A percentile compares a stretch with the other conserved stretches of the same genome.
Conservation (phyloP, 495 filamentous ascomycete genomes). For the Penicillium ochrochloron region DNA sequence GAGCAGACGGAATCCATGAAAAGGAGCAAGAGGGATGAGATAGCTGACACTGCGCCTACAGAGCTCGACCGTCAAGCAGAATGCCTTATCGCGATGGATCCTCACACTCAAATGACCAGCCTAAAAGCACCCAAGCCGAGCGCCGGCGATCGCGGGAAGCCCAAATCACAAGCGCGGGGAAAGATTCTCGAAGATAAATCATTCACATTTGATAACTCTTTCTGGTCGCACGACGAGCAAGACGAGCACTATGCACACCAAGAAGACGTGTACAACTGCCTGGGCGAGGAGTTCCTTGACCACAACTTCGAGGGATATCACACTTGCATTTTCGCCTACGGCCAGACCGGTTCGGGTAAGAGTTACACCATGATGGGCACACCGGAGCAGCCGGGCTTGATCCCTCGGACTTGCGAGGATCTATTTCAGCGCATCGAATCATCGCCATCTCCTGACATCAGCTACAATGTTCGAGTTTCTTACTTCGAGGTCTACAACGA, state of each 20-base stretch:
- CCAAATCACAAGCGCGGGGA: slow-evolving; percentile 66
- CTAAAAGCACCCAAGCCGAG: slow-evolving; percentile 67
- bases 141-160: slow-evolving; percentile 65
- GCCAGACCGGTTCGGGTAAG: slow-evolving; percentile 97
- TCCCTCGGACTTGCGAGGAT: slow-evolving; percentile 96
- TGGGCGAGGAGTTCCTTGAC: slow-evolving; percentile 97
- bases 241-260: slow-evolving; percentile 84
- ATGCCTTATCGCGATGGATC: slow-evolving; percentile 91
- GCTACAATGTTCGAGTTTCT: slow-evolving; percentile 93
- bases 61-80: slow-evolving; percentile 78
- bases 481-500: slow-evolving; percentile 99
- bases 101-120: slow-evolving; percentile 76
- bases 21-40: neutral
- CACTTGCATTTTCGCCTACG: slow-evolving; percentile 98
- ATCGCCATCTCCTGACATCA: slow-evolving; percentile 82
- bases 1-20: neutral
- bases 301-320: slow-evolving; percentile 99
- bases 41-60: slow-evolving; percentile 38
- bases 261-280: slow-evolving; percentile 89
- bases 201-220: slow-evolving; percentile 97
- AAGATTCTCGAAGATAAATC: slow-evolving; percentile 84
- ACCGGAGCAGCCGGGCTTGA: slow-evolving; percentile 81
- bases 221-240: slow-evolving; percentile 83
- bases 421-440: slow-evolving; percentile 92
- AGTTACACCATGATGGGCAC: slow-evolving; percentile 99